Base-by-base conservation (phyloP, 257 asterid species). In the Rubia yunnanensis region DNA sequence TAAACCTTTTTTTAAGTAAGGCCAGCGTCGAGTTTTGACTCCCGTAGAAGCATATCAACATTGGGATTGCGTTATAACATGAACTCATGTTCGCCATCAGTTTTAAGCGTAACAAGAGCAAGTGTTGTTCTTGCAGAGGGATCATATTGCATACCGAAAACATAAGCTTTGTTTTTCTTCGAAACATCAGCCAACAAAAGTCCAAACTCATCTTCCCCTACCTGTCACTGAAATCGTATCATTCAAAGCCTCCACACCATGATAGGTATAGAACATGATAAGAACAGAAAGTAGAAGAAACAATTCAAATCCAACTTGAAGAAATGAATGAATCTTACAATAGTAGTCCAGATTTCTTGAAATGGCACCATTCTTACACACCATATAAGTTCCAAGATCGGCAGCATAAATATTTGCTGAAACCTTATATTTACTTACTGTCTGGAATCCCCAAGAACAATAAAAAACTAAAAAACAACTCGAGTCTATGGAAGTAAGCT, bases 191-290 rank as follows among this genome's bases (percentile, higher is more conserved):
- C 83, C 60, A 92, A 83, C 98, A 89, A 82, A 27, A 56, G 85
- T 14, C 98, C 98, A 26, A 92, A 92, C 54, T 89, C 98, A 68
- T 92, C 98, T 2, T 85, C 77, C 3, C 98, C 98, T 48, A 92
- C 98, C 98, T 92, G 74, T 64, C 28, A 71, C 52, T 32, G 57
- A 77, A 63, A 30, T 3, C 35, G 66, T 30, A 39, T 67, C 48
- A 35, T 60, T 41, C 1, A n/a, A 61, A 38, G 58, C 35, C 34
- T 38, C 38, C 17, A 73, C n/a, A n/a, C 20, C 17, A 54, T 38
- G 67, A 67, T 22, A 55, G n/a, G 28, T 35, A 11, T 18, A n/a
- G 1, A n/a, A 35, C 4, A n/a, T 7, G 20, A 38, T 50, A 50
- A 49, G 4, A 18, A 48, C 54, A n/a, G n/a, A n/a, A n/a, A n/a